Evolutionary conservation across 2,329 filamentous ascomycete species (phyloP).

Genomic region (Aspergillus sp.): DNA sequence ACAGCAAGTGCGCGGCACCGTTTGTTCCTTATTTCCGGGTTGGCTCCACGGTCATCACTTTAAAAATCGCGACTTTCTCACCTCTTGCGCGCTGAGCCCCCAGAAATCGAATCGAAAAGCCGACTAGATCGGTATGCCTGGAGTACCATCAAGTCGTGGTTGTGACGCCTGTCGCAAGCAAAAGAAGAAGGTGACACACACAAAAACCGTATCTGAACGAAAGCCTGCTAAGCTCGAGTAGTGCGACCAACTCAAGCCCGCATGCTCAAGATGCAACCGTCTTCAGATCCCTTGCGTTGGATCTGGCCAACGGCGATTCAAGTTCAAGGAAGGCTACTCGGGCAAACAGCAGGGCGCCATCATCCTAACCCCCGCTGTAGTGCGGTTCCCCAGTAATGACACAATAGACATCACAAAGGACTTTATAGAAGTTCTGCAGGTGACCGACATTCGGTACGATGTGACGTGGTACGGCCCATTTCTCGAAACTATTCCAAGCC

Average conservation of each 20-base stretch:
- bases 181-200: slow-evolving; percentile 29
- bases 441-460: slow-evolving; percentile 30
- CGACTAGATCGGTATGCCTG: slow-evolving; percentile 23
- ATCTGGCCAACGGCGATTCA: slow-evolving; percentile 30
- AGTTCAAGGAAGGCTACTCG: slow-evolving; percentile 27
- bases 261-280: slow-evolving; percentile 29
- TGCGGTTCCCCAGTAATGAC: slow-evolving; percentile 13
- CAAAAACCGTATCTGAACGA: background rate
- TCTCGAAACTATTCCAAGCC: slow-evolving; percentile 26
- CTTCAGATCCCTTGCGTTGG: slow-evolving; percentile 29
- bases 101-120: background rate
- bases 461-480: slow-evolving; percentile 31
- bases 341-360: background rate
- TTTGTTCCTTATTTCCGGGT: background rate
- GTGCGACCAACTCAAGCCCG: slow-evolving; percentile 33
- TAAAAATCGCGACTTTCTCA: background rate
- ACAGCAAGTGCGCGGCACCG: background rate
- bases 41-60: slow-evolving; percentile 3
- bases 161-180: slow-evolving; percentile 28
- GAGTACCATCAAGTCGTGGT: slow-evolving; percentile 31
- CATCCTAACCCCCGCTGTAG: background rate
- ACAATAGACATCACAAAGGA: slow-evolving; percentile 10
- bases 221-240: slow-evolving; percentile 9
- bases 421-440: slow-evolving; percentile 24
- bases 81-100: background rate